Percentiles rank a stretch among this genome's conserved stretches.
Conservation (phyloP, 2,329 filamentous ascomycete genomes). For the Monilinia laxa region DNA sequence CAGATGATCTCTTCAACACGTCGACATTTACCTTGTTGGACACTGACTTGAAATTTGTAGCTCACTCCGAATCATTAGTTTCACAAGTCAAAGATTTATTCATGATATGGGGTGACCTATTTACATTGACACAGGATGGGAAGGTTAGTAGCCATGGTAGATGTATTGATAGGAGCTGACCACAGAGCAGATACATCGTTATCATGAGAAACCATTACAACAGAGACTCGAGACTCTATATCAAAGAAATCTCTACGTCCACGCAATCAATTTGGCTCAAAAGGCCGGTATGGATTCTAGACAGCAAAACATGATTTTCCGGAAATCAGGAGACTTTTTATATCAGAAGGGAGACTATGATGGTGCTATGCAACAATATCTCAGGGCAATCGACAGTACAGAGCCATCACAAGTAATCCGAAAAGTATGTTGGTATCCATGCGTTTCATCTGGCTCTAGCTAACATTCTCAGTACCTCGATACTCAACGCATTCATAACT, state of each 20-base stretch:
- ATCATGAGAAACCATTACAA: slow-evolving; percentile 85
- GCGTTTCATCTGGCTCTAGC: slow-evolving; percentile 22
- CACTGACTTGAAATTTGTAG: slow-evolving; percentile 83
- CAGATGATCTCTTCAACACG: slow-evolving; percentile 80
- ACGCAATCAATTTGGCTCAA: slow-evolving; percentile 90
- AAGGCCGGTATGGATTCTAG: slow-evolving; percentile 77
- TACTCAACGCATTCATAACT: slow-evolving; percentile 93
- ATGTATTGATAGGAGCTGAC: slow-evolving; percentile 30
- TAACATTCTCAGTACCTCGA: slow-evolving; percentile 71
- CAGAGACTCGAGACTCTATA: slow-evolving; percentile 93
- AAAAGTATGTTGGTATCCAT: slow-evolving; percentile 56
- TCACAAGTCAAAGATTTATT: slow-evolving; percentile 79
- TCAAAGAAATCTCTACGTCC: slow-evolving; percentile 85
- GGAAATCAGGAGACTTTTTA: slow-evolving; percentile 88
- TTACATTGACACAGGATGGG: slow-evolving; percentile 85
- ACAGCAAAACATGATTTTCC: slow-evolving; percentile 88
- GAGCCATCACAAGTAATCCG: slow-evolving; percentile 95
- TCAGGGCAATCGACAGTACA: slow-evolving; percentile 92
- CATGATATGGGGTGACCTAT: slow-evolving; percentile 87
- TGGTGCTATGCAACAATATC: slow-evolving; percentile 98
- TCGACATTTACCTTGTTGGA: slow-evolving; percentile 91
- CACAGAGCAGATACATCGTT: slow-evolving; percentile 71
- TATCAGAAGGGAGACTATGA: slow-evolving; percentile 97
- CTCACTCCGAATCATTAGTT: slow-evolving; percentile 81
- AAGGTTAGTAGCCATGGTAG: slow-evolving; percentile 59